phyloP scores from a whole-genome alignment of 768 basidiomycete genomes.

The Leccinum incarnatum region DNA sequence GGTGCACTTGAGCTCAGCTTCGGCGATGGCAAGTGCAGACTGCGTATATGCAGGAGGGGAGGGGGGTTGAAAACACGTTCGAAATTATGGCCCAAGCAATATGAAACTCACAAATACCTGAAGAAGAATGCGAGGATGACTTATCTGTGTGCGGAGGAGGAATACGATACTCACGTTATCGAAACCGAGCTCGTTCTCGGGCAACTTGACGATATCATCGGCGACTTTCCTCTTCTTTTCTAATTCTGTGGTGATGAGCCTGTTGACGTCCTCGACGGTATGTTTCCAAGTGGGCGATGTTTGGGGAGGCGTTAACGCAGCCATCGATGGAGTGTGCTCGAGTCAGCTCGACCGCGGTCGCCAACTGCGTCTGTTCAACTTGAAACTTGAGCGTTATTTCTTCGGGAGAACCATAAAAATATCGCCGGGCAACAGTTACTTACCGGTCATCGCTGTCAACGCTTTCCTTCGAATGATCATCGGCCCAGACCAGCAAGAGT shows the following conservation, averaged over 20 bases:
- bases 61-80: conserved; percentile 8
- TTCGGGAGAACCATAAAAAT: not conserved
- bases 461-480: too few relatives aligned
- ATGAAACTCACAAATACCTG: conserved; percentile 69
- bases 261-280: conserved; percentile 55
- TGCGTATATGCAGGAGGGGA: conserved; percentile 26
- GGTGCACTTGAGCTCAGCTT: conserved; percentile 49
- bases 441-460: too few relatives aligned
- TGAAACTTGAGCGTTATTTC: not conserved
- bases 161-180: conserved; percentile 49
- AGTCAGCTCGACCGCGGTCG: conserved; percentile 18
- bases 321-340: conserved; percentile 27
- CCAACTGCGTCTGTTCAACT: not conserved
- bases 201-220: conserved; percentile 60
- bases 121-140: not conserved
- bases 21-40: conserved; percentile 58
- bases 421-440: not conserved
- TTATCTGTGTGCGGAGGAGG: not conserved
- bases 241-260: conserved; percentile 57
- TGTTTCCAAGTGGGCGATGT: conserved; percentile 66
- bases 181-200: conserved; percentile 58
- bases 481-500: too few relatives aligned
- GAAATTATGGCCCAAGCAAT: too few relatives aligned
- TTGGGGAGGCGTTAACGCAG: conserved; percentile 58
- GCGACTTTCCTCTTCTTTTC: conserved; percentile 50